These are phyloP conservation scores for Plectosphaerella sp. DNA, from an alignment of 2,329 filamentous ascomycete genomes.

Conservation along the genomic window DNA sequence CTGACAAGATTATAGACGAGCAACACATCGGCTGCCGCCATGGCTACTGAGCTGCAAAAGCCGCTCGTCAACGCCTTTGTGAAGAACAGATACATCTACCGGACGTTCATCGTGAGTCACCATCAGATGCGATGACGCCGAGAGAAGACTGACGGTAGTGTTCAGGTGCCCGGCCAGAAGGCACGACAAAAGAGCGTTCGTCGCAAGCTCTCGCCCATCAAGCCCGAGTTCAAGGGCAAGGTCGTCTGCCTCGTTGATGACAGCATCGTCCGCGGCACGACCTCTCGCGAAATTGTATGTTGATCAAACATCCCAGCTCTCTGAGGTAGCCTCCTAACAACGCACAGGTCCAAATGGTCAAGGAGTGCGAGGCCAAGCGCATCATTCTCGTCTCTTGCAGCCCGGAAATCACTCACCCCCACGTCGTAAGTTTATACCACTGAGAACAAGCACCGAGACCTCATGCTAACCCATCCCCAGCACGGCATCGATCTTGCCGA, in stretches of 20 bases:
- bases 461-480: conserved; percentile 15
- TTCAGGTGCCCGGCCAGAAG: conserved; percentile 63
- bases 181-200: conserved; percentile 80
- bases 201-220: conserved; percentile 83
- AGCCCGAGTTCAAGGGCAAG: conserved; percentile 75
- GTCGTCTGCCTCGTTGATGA: conserved; percentile 85
- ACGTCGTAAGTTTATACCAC: conserved; percentile 61
- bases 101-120: conserved; percentile 65
- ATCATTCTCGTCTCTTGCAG: conserved; percentile 81
- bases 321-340: conserved; percentile 2
- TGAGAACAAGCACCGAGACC: neutral
- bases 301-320: neutral
- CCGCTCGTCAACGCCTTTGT: conserved; percentile 79
- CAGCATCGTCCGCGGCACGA: conserved; percentile 83
- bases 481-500: conserved; percentile 44
- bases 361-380: conserved; percentile 75
- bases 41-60: conserved; percentile 70
- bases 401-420: conserved; percentile 77
- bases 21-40: conserved; percentile 72
- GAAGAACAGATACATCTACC: conserved; percentile 85
- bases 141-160: conserved; percentile 4
- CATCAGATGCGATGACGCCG: too few species aligned
- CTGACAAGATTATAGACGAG: conserved; percentile 52
- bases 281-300: conserved; percentile 47
- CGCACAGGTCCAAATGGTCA: conserved; percentile 58